Evolutionary conservation across 2,329 filamentous ascomycete species (phyloP).

Genomic region (Ophiostoma triangulosporum): DNA sequence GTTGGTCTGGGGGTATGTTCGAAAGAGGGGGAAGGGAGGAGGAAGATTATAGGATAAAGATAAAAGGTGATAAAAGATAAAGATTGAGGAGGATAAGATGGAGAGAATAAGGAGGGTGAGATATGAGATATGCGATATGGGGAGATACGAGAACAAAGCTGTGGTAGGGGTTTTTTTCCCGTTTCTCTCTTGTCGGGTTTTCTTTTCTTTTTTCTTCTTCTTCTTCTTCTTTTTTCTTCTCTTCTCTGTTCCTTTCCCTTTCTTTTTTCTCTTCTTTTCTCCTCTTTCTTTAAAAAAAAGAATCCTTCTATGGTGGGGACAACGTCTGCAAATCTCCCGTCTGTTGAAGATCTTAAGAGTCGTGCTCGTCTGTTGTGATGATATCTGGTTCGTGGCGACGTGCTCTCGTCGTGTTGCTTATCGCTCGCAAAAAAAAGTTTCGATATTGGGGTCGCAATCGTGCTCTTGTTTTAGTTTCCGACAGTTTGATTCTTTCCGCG

Average conservation of each 20-base stretch:
- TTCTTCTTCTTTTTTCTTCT: not conserved
- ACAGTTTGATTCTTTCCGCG: not conserved
- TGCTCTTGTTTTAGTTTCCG: not conserved
- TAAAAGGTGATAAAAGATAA: not conserved
- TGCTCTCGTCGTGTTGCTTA: not conserved
- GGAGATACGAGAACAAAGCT: not conserved
- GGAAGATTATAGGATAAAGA: not conserved
- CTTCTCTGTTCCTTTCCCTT: not conserved
- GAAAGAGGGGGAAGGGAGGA: not conserved
- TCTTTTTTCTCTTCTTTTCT: not conserved
- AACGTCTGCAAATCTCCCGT: slow-evolving; percentile 1
- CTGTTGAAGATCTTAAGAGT: not conserved
- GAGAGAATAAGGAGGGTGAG: not conserved
- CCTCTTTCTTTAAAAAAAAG: not conserved
- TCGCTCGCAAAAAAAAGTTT: not conserved
- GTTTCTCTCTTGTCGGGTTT: not conserved
- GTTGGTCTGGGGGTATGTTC: not conserved
- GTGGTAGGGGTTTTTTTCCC: not conserved
- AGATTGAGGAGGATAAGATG: not conserved
- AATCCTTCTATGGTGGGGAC: not conserved
- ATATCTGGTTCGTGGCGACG: not conserved
- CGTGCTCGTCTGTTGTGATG: not conserved
- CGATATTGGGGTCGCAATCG: not conserved
- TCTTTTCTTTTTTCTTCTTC: not conserved
- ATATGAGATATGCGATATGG: not conserved